A percentile compares a stretch with the other conserved stretches of the same genome.
Evolutionary conservation across 257 asterid genomes (phyloP).

Genomic region (Galeopsis tetrahit): DNA sequence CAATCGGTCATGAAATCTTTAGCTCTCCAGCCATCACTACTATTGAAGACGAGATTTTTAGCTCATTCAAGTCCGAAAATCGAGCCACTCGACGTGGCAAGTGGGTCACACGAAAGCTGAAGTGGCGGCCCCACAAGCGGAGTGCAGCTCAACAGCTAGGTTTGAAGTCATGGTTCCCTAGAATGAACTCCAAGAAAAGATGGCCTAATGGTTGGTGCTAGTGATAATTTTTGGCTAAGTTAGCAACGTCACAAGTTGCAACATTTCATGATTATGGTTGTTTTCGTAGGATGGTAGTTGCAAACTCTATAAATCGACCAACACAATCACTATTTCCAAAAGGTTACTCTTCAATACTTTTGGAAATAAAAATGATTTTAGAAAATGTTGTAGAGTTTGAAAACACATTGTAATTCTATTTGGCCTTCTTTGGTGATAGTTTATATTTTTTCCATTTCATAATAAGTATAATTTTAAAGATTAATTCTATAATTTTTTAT

Average conservation of each 20-base stretch:
- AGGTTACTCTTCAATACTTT: no score
- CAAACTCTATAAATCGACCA: no score
- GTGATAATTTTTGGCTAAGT: background rate
- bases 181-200: slow-evolving; percentile 49
- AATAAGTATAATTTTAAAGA: no score
- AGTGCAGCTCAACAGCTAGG: slow-evolving; percentile 22
- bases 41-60: slow-evolving; percentile 43
- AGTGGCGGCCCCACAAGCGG: slow-evolving; percentile 43
- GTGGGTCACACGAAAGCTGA: slow-evolving; percentile 47
- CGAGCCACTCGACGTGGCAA: slow-evolving; percentile 32
- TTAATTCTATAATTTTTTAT: no score
- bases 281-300: no score
- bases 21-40: slow-evolving; percentile 37
- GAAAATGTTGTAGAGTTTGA: no score
- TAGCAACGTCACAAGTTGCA: background rate
- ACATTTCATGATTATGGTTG: no score
- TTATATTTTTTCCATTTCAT: no score
- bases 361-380: no score
- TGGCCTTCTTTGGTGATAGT: no score
- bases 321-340: no score
- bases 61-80: slow-evolving; percentile 24
- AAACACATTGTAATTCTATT: no score
- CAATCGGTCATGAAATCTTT: slow-evolving; percentile 44
- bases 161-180: slow-evolving; percentile 39
- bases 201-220: slow-evolving; percentile 91